Evolutionary conservation across 129 eudicot species (phyloP), one percentile per base, ranked within the genome.

Genomic region (Pulicaria dysenterica): DNA sequence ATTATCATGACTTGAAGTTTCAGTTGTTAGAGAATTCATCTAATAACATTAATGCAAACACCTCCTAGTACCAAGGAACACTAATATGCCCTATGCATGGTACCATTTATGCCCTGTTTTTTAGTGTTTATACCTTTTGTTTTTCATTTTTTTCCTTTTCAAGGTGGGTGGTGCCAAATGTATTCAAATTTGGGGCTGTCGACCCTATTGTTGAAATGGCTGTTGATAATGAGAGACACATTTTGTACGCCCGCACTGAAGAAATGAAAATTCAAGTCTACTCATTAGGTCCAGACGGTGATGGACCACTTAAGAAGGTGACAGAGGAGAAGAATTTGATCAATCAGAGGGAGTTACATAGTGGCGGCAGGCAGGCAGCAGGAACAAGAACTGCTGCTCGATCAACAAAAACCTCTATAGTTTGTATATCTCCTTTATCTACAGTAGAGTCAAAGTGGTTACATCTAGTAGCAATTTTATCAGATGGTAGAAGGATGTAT

Each of bases 401-500:
- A 24, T 68, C 91, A 48, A 74, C 88, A 34, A 95, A 90, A 60
- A 68, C 94, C 24, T 84, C 99, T 53, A 90, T 95, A 81, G 97
- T 95, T 79, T 78, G 81, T 73, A 95, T 95, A 62, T 90, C 97
- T n/a, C 97, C 99, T 65, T 73, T 95, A 70, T 95, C 99, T 38
- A 69, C 86, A 34, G 76, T 90, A 73, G 99, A 95, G 56, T 95
- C 99, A 67, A 95, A 95, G 78, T 84, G 88, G 85, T 81, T 95
- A 40, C 99, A 95, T 81, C 97, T 95, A 61, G 97, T 88, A 67
- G 99, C 94, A 66, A 89, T 95, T 74, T 77, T 95, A 78, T 90
- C 99, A 34, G 99, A 95, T 85, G 99, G 99, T 67, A 85, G 97
- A 74, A 91, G 99, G 58, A 86, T 95, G 99, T 95, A 90, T 79